Percentiles rank a stretch among this genome's conserved stretches.
These are phyloP conservation scores for Stylonectria norvegica DNA, from an alignment of 2,329 filamentous ascomycete genomes.

Conservation along the genomic window DNA sequence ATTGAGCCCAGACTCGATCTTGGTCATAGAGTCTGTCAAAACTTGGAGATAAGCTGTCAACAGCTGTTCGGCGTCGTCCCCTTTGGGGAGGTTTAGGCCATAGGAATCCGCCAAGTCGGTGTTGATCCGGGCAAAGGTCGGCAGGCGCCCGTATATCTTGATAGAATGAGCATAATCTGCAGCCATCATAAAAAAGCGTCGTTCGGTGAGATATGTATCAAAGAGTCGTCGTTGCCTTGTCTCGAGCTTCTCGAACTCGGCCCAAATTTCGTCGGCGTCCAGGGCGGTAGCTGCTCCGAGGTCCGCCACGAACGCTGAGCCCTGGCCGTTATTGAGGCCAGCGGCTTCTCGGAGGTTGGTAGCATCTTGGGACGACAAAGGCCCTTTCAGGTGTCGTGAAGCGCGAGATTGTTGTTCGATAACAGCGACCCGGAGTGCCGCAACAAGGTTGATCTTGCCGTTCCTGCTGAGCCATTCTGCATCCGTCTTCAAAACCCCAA, in stretches of 20 bases:
- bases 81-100: conserved; percentile 26
- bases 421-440: conserved; percentile 74
- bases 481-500: conserved; percentile 80
- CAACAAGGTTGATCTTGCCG: conserved; percentile 73
- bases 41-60: conserved; percentile 48
- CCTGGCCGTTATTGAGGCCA: conserved; percentile 58
- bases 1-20: conserved; percentile 47
- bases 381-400: conserved; percentile 65
- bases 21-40: conserved; percentile 47
- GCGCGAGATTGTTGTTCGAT: conserved; percentile 81
- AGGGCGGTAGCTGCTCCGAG: conserved; percentile 44
- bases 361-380: conserved; percentile 74
- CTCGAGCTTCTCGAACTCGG: conserved; percentile 60
- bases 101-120: conserved; percentile 31
- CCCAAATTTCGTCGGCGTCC: conserved; percentile 54
- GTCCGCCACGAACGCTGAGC: conserved; percentile 54
- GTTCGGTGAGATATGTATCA: conserved; percentile 67
- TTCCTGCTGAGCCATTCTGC: conserved; percentile 80
- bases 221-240: conserved; percentile 66
- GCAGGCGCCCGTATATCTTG: conserved; percentile 39
- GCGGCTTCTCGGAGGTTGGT: conserved; percentile 72
- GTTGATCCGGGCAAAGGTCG: conserved; percentile 29
- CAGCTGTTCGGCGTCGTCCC: conserved; percentile 42
- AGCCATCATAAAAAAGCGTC: conserved; percentile 63
- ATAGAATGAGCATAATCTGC: conserved; percentile 55